A percentile compares a stretch with the other conserved stretches of the same genome.
These are phyloP conservation scores for Rhizophora apiculata DNA, from an alignment of 345 rosid species.

Conservation along the genomic window DNA sequence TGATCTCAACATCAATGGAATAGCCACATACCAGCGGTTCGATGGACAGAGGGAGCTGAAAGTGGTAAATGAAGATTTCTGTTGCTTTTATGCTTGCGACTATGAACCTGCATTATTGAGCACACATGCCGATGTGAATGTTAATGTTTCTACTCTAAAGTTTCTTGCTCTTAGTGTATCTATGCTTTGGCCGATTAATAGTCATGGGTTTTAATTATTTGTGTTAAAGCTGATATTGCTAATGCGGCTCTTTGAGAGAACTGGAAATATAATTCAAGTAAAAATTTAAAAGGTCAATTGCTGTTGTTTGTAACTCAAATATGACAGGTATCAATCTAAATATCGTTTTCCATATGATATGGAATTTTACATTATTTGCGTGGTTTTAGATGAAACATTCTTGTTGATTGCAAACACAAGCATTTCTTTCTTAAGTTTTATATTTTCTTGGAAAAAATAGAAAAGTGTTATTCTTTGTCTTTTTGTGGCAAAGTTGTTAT, in stretches of 20 bases:
- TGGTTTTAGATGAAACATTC: too few species aligned
- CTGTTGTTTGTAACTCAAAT: neutral
- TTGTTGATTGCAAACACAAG: too few species aligned
- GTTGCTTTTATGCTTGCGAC: neutral
- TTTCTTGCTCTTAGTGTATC: neutral
- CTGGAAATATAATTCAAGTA: neutral
- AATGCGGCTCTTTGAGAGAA: neutral
- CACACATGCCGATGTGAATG: neutral
- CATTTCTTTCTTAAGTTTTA: too few species aligned
- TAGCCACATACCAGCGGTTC: slow-evolving; percentile 63
- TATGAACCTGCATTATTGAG: too few species aligned
- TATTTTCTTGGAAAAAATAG: too few species aligned
- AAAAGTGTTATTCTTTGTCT: too few species aligned
- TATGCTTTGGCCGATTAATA: neutral
- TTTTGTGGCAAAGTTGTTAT: too few species aligned
- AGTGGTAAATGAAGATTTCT: slow-evolving; percentile 45
- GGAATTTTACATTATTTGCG: too few species aligned
- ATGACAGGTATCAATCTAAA: neutral
- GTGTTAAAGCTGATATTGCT: too few species aligned
- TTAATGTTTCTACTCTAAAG: neutral
- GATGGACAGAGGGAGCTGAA: slow-evolving; percentile 73
- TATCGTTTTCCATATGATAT: too few species aligned
- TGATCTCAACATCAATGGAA: slow-evolving; percentile 53
- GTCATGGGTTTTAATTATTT: too few species aligned
- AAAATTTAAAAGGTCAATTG: neutral